phyloP scores from a whole-genome alignment of 139 green algal species.

The Tetraselmis chui region DNA sequence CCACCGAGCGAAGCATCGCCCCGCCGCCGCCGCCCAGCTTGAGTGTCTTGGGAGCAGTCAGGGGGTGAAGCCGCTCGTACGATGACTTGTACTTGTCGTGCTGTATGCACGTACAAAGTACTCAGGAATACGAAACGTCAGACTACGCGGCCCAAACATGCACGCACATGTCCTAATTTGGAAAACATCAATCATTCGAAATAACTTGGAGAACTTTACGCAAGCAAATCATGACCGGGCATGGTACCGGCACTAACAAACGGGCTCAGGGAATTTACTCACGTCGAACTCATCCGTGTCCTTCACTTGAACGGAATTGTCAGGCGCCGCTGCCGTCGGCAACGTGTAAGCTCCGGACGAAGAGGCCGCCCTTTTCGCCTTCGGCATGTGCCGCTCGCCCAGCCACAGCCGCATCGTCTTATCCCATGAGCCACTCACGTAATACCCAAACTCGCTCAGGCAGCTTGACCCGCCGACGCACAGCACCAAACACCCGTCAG shows the following conservation, averaged over 20 bases:
- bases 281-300: neutral
- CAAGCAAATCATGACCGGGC: too few species aligned
- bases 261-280: too few species aligned
- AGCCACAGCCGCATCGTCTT: neutral
- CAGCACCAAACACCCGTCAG: neutral
- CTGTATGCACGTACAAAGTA: too few species aligned
- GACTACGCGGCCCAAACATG: too few species aligned
- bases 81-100: neutral
- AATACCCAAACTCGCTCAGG: neutral
- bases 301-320: neutral
- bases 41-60: neutral
- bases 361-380: neutral
- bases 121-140: too few species aligned
- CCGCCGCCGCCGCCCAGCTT: neutral
- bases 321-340: neutral
- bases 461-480: neutral
- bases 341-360: too few species aligned
- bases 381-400: neutral
- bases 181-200: too few species aligned
- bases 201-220: too few species aligned
- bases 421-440: neutral
- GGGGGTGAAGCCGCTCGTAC: neutral
- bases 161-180: too few species aligned
- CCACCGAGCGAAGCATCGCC: neutral
- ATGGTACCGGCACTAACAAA: too few species aligned